Evolutionary conservation across 169 alveolate species (phyloP), one percentile per base, ranked within the genome.

Genomic region (Besnoitia besnoiti): DNA sequence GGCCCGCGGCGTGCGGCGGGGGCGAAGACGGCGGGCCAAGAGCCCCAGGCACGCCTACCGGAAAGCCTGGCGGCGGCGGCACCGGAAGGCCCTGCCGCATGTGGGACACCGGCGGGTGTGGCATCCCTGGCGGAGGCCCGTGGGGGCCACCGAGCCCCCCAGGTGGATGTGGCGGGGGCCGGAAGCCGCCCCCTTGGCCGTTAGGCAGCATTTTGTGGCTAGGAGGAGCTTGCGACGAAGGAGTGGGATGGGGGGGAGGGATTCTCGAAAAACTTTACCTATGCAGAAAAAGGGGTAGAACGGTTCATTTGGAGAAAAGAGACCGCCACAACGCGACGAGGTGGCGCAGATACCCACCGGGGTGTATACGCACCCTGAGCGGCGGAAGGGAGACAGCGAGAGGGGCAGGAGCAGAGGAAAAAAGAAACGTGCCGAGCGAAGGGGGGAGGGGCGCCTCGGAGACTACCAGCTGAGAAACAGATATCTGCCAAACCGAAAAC

Each of bases 21-120:
- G 67, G 24, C n/a, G 67, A 55, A 55, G 67, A 55, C 67, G 67
- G 67, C 67, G 67, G 67, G 67, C 67, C 67, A 55, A 55, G 67
- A 8, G 67, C 12, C 67, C 67, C 67, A 21, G 67, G 67, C 33
- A 55, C 12, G 30, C 67, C 67, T n/a, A 55, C 12, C 12, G 30
- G 30, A 5, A 5, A 5, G 33, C n/a, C n/a, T 0, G 67, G 67
- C 12, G 67, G 67, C 27, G 67, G 67, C 67, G 30, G 67, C 67
- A n/a, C n/a, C n/a, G 27, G 67, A 21, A 55, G 27, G 33, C 67
- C 67, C 30, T 21, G 67, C 7, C 33, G 67, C 7, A 55, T 1
- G 27, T 55, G 67, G 30, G 33, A 21, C 12, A n/a, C 27, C 67
- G 67, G 67, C 67, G 67, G 30, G 24, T n/a, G 24, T n/a, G 67